phyloP scores from a whole-genome alignment of 1,139 yeast species.

The Kodamaea derodonti region DNA sequence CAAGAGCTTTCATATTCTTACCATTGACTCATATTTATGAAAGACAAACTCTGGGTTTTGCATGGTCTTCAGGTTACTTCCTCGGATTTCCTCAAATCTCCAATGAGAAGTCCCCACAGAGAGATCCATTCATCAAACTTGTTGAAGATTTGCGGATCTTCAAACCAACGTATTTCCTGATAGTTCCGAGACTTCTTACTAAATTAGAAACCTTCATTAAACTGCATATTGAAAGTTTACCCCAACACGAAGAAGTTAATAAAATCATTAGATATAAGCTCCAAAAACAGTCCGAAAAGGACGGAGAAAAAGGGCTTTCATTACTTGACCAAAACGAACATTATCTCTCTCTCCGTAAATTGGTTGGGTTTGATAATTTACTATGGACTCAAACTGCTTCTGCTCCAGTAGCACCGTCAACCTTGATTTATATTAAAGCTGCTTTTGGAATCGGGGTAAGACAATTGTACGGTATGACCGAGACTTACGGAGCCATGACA shows the following conservation, averaged over 20 bases:
- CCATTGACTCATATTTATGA: slow-evolving; percentile 44
- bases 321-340: not conserved
- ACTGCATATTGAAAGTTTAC: slow-evolving; percentile 7
- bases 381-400: slow-evolving; percentile 20
- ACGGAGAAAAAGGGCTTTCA: slow-evolving; percentile 11
- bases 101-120: slow-evolving; percentile 4
- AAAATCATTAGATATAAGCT: slow-evolving; percentile 13
- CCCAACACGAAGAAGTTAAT: slow-evolving; percentile 3
- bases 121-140: slow-evolving; percentile 15
- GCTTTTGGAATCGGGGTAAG: slow-evolving; percentile 16
- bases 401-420: slow-evolving; percentile 18
- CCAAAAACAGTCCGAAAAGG: slow-evolving; percentile 10
- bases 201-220: slow-evolving; percentile 27
- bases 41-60: slow-evolving; percentile 30
- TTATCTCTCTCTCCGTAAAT: slow-evolving; percentile 6
- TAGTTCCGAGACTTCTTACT: slow-evolving; percentile 39
- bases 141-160: slow-evolving; percentile 27
- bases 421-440: slow-evolving; percentile 17
- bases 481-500: slow-evolving; percentile 16
- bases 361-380: slow-evolving; percentile 17
- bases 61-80: slow-evolving; percentile 31
- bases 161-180: slow-evolving; percentile 29
- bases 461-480: slow-evolving; percentile 20
- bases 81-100: slow-evolving; percentile 42
- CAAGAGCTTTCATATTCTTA: slow-evolving; percentile 24